Conservation (phyloP, 2,329 filamentous ascomycete genomes). For the Clonostachys chloroleuca region DNA sequence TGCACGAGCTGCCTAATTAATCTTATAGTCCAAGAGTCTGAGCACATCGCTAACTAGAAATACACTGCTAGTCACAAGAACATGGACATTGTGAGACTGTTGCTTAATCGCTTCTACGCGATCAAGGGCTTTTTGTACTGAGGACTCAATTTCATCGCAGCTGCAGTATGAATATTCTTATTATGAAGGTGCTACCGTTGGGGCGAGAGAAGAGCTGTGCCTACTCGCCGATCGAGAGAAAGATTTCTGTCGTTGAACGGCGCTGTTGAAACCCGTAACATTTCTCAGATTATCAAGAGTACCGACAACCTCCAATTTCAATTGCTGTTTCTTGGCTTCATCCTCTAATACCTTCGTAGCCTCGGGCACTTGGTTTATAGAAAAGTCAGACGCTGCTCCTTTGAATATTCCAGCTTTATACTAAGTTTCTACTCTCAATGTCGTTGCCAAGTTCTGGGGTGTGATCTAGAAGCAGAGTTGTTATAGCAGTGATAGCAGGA, state of each 20-base stretch:
- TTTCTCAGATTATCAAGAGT: too few relatives aligned
- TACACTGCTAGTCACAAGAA: background rate
- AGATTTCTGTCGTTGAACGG: too few relatives aligned
- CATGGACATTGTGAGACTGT: background rate
- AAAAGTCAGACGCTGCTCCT: constrained; percentile 26
- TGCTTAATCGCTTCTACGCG: too few relatives aligned
- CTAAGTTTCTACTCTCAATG: constrained; percentile 42
- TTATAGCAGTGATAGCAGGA: constrained; percentile 37
- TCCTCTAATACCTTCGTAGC: too few relatives aligned
- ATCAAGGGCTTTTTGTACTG: too few relatives aligned
- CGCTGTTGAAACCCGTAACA: too few relatives aligned
- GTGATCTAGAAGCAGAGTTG: constrained; percentile 42
- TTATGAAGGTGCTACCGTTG: constrained; percentile 12
- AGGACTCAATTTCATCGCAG: background rate
- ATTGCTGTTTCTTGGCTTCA: too few relatives aligned
- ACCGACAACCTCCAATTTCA: too few relatives aligned
- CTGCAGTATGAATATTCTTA: background rate
- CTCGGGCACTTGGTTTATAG: constrained; percentile 8
- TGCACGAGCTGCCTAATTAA: too few relatives aligned
- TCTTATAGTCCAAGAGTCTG: background rate
- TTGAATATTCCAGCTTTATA: constrained; percentile 49
- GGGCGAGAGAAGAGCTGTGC: background rate
- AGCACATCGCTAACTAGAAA: background rate
- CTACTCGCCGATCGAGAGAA: too few relatives aligned
- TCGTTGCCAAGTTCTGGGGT: constrained; percentile 32